A percentile compares a stretch with the other conserved stretches of the same genome.
Evolutionary conservation across 2,329 filamentous ascomycete genomes (phyloP).

Genomic region (Trichoderma koningiopsis): DNA sequence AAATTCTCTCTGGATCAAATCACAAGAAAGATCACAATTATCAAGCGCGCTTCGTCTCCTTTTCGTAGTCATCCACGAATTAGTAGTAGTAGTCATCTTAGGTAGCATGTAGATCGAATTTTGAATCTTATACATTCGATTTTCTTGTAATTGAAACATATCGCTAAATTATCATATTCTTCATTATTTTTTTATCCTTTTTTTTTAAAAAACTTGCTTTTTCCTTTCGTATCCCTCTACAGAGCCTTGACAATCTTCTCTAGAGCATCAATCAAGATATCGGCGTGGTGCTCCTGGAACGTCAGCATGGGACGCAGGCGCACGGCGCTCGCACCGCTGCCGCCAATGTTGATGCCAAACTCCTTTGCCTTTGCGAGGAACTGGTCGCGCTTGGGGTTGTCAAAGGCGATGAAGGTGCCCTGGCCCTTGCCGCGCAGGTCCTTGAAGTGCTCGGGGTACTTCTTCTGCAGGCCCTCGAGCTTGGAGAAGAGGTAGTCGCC

Average conservation of each 20-base stretch:
- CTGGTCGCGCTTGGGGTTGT: constrained; percentile 76
- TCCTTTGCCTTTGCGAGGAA: constrained; percentile 78
- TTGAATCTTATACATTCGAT: neutral
- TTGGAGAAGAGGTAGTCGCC: constrained; percentile 77
- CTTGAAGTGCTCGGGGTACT: constrained; percentile 75
- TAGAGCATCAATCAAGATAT: constrained; percentile 76
- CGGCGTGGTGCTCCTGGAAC: constrained; percentile 88
- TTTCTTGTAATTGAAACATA: neutral
- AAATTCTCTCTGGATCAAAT: neutral
- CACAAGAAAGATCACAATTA: no score
- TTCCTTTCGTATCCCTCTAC: constrained; percentile 18
- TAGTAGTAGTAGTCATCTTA: no score
- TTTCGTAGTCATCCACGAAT: no score
- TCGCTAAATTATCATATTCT: neutral
- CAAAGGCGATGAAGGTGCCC: constrained; percentile 92
- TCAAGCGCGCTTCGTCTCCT: no score
- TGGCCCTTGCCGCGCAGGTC: constrained; percentile 86
- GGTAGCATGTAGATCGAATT: no score
- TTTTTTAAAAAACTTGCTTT: neutral
- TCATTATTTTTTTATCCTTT: neutral
- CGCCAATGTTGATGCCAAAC: constrained; percentile 84
- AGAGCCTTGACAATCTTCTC: constrained; percentile 68
- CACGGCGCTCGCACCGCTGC: constrained; percentile 74
- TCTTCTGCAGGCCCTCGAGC: constrained; percentile 65
- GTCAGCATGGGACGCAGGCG: constrained; percentile 86